Evolutionary conservation across 805 yeast genomes (phyloP), one percentile per base, ranked within the genome.

Genomic region (Spathaspora boniae): DNA sequence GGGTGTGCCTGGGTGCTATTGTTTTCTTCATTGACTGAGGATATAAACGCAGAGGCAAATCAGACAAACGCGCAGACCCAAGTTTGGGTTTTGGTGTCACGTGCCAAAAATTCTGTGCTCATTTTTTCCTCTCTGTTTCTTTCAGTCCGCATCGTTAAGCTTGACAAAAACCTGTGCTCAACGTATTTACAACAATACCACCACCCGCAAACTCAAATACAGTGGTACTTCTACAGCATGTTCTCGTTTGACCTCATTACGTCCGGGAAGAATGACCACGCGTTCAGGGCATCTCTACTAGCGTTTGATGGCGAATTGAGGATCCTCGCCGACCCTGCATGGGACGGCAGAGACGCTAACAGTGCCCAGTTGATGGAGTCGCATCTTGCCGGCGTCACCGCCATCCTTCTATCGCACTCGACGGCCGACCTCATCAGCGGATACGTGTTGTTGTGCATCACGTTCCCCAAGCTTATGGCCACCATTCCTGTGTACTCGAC

Each of bases 321-420:
- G 21, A 65, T 82, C 2, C 52, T 82, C 30, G 80, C 86, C 0
- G 93, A 84, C 46, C 89, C 89, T 0, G 77, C 81, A 2, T 84
- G 91, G 91, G 76, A 78, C 48, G 84, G 86, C 2, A 44, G 53
- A 8, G 48, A 56, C 35, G 56, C 58, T 15, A 53, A 58, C 25
- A 58, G 55, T 34, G 58, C 58, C 11, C 39, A 45, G 22, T 65
- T 60, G 44, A 46, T 68, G 43, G 70, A 64, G 41, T 47, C 50
- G 32, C 47, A 57, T 25, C 48, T 67, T 28, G 44, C 53, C 20
- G 58, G 74, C 20, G 69, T 84, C 3, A 88, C 87, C 47, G 56
- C 83, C 15, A 75, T 93, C 2, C 56, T 93, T 2, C 59, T 93
- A n/a, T 87, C 97, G 2, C 98, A 93, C 46, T 81, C 96, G 1